Conservation (phyloP, 2,329 filamentous ascomycete genomes). For the Aureobasidium sp. region DNA sequence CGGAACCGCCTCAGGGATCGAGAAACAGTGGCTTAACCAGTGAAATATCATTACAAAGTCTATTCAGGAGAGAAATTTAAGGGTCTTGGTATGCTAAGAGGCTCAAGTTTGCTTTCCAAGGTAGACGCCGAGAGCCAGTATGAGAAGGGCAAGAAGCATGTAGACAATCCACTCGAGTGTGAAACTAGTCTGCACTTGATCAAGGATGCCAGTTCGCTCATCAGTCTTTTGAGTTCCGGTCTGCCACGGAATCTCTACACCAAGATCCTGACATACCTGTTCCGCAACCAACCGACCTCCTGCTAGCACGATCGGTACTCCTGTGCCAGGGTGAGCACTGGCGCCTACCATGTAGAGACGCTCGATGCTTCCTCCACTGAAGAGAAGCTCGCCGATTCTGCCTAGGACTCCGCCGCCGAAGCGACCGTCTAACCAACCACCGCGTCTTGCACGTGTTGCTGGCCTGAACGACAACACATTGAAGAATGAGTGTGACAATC, state of each 20-base stretch:
- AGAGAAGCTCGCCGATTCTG: conserved; percentile 16
- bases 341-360: conserved; percentile 66
- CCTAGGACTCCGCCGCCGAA: conserved; percentile 17
- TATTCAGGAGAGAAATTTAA: background rate
- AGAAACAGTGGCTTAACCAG: background rate
- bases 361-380: conserved; percentile 34
- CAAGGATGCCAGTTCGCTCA: conserved; percentile 2
- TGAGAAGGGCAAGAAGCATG: conserved; percentile 2
- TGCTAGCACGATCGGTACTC: conserved; percentile 65
- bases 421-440: conserved; percentile 24
- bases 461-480: conserved; percentile 63
- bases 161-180: background rate
- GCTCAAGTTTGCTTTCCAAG: conserved; percentile 5
- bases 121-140: background rate
- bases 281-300: conserved; percentile 57
- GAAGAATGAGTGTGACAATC: conserved; percentile 65
- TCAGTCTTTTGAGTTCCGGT: conserved; percentile 13
- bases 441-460: conserved; percentile 50
- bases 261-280: conserved; percentile 41
- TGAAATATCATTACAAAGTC: background rate
- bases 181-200: background rate
- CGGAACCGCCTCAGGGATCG: background rate
- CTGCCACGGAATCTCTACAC: conserved; percentile 36
- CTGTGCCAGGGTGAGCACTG: conserved; percentile 68
- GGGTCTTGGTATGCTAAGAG: background rate